Evolutionary conservation across 768 basidiomycete species (phyloP), one percentile per base, ranked within the genome.

Genomic region (Obba rivulosa): DNA sequence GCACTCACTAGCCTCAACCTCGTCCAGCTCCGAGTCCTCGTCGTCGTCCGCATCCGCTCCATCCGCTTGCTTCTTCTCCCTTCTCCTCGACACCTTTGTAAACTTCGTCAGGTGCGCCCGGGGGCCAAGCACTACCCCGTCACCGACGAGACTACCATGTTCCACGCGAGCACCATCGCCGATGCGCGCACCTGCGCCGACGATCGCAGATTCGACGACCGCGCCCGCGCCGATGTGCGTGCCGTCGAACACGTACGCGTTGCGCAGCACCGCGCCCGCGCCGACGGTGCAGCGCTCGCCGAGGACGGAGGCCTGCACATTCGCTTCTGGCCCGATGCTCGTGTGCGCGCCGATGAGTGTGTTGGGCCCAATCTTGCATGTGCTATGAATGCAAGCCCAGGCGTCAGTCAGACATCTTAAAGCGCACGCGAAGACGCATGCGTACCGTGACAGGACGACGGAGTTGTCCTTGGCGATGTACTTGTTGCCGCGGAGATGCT

Each of bases 201-300:
- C 66, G 49, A 98, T 92, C 49, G 88, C 86, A 52, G 80, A 73
- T 57, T 82, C 77, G 42, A 98, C 71, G n/a, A 77, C 69, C 58
- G 83, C 85, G 39, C 80, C 76, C 47, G 83, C 74, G 23, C 83
- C 89, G 45, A 97, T 73, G 34, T 73, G 61, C 14, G 83, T 83
- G 46, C 80, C 79, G 56, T 93, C 88, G 60, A 92, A 93, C 40
- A 97, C 74, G 58, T 92, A 95, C 23, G 90, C 83, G 60, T 87
- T 70, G 24, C 73, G 72, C 49, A 99, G 78, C 49, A 80, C 69
- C 18, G 81, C 79, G 8, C 80, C 77, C 4, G 80, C 68, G 10
- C 91, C 91, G 52, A 99, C 81, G 43, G 68, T 69, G 58, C 88
- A 91, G 49, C 80, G 73, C 35, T 74, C 73, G 9, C 93, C 93